Evolutionary conservation across 352 stramenopile species (phyloP), one percentile per base, ranked within the genome.

Genomic region (Phytophthora constricta): DNA sequence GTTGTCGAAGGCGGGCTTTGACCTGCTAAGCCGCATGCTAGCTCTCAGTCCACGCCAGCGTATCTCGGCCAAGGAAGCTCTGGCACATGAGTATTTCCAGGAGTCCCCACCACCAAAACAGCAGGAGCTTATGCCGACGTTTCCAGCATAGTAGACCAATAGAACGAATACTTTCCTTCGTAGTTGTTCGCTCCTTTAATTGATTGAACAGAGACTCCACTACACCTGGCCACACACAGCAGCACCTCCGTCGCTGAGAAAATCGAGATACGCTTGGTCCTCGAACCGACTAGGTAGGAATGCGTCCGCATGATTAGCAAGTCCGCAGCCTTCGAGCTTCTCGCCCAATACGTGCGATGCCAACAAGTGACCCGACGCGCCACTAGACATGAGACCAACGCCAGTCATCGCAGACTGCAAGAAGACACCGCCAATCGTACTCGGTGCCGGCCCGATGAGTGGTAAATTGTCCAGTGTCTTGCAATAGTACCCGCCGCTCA

Each of bases 11-110:
- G 82, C 86, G 31, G 87, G 86, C 2, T 87, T 93, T 49, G 82
- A 94, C 58, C 49, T 96, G 56, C 60, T 96, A 27, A 75, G 75
- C 48, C 70, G 72, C 4, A 70, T 96, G 58, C 72, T 97, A 17
- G 66, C 84, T 43, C 74, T 91, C 28, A 88, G 92, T 67, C 89
- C 89, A 4, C 82, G 75, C 39, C 66, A 84, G 26, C 89, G 88
- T 2, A 92, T 96, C 51, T 93, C 88, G 4, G 89, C 87, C 4
- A 82, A 82, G 51, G 86, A 95, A 3, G 87, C 89, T 16, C 69
- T 97, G 4, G 72, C 74, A n/a, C 89, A 97, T 59, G 68, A 87
- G 45, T 97, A 92, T 59, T 97, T 97, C 41, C 65, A 66, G 20
- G 87, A 95, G 53, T 79, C 80, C 5, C 88, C 88, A 8, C 62